A percentile compares a stretch with the other conserved stretches of the same genome.
phyloP scores from a whole-genome alignment of 305 asterid species.

The Plantago lanceolata region DNA sequence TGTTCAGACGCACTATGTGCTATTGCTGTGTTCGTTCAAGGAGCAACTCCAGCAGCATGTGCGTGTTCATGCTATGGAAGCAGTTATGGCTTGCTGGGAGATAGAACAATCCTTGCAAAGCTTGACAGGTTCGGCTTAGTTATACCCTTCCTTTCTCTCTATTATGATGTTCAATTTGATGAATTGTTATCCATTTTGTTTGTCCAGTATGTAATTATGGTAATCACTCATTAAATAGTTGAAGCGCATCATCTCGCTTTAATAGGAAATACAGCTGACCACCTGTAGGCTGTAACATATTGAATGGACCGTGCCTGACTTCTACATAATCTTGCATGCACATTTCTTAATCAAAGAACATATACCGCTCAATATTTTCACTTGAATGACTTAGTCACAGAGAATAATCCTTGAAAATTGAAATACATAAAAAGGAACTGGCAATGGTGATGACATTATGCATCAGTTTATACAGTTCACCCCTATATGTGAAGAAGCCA shows the following conservation, averaged over 20 bases:
- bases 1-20: constrained; percentile 48
- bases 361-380: neutral
- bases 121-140: constrained; percentile 39
- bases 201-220: neutral
- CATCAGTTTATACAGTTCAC: neutral
- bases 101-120: constrained; percentile 62
- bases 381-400: neutral
- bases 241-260: neutral
- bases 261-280: neutral
- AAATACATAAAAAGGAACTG: too few species aligned
- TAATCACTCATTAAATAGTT: neutral
- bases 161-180: neutral
- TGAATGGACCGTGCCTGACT: too few species aligned
- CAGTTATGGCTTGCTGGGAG: constrained; percentile 68
- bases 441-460: too few species aligned
- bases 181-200: neutral
- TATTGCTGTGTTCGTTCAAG: constrained; percentile 54
- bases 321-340: too few species aligned
- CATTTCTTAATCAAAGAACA: neutral
- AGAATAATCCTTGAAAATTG: neutral
- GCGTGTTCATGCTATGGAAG: constrained; percentile 67
- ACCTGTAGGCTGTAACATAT: neutral
- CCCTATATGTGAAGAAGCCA: neutral
- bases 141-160: neutral
- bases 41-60: constrained; percentile 63